phyloP scores from a whole-genome alignment of 106 monocot genomes.

The Dioscorea alata region DNA sequence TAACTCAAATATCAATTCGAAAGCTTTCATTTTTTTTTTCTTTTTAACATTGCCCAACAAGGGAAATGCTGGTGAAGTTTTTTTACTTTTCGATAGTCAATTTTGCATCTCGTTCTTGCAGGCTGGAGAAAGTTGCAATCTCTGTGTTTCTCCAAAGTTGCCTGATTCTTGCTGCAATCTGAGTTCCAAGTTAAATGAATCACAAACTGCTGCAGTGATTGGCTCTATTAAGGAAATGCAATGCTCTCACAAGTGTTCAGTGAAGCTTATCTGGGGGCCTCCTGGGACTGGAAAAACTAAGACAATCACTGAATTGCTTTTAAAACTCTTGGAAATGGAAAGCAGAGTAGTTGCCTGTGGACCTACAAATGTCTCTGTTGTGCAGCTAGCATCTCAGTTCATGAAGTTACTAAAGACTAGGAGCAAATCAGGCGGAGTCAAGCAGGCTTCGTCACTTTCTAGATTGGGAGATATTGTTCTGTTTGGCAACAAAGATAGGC shows the following conservation, averaged over 20 bases:
- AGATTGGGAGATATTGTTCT: constrained; percentile 21
- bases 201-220: constrained; percentile 28
- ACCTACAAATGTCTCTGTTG: constrained; percentile 25
- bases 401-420: constrained; percentile 8
- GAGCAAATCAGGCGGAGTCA: too few relatives aligned
- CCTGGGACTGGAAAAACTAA: constrained; percentile 55
- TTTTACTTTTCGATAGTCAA: not conserved
- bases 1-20: not conserved
- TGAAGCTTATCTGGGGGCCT: constrained; percentile 44
- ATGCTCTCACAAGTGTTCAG: not conserved
- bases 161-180: not conserved
- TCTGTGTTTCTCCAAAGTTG: not conserved
- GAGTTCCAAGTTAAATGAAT: constrained; percentile 22
- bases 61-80: not conserved
- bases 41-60: not conserved
- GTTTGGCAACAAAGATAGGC: constrained; percentile 28
- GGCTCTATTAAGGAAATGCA: constrained; percentile 13
- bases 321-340: constrained; percentile 4
- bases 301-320: constrained; percentile 26
- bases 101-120: not conserved
- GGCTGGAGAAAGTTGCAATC: not conserved
- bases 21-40: not conserved
- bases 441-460: not conserved
- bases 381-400: constrained; percentile 20
- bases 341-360: constrained; percentile 18